Percentiles rank a stretch among this genome's conserved stretches.
phyloP scores from a whole-genome alignment of 805 yeast species.

The Starmerella apis region DNA sequence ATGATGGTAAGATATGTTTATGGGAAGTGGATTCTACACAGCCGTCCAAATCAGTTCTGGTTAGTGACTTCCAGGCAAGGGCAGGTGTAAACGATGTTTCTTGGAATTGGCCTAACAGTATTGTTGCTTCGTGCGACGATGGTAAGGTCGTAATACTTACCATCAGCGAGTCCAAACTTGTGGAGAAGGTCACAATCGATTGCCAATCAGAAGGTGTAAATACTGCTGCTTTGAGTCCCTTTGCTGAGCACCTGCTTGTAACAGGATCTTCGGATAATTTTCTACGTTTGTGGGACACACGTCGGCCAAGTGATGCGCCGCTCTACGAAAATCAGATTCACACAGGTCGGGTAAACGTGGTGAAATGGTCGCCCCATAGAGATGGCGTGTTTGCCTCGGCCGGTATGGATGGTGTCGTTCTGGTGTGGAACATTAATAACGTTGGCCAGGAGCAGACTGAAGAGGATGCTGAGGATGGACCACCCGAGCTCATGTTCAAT shows the following conservation, averaged over 20 bases:
- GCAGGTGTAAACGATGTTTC: slow-evolving; percentile 62
- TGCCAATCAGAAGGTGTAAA: slow-evolving; percentile 55
- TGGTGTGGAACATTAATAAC: slow-evolving; percentile 67
- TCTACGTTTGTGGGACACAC: slow-evolving; percentile 57
- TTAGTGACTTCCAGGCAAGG: slow-evolving; percentile 1
- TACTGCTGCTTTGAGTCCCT: slow-evolving; percentile 57
- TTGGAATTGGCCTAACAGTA: slow-evolving; percentile 39
- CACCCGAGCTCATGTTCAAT: slow-evolving; percentile 80
- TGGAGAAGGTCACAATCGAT: slow-evolving; percentile 26
- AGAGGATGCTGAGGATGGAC: slow-evolving; percentile 86
- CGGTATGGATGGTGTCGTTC: slow-evolving; percentile 65
- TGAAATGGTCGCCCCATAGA: slow-evolving; percentile 67
- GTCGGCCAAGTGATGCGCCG: slow-evolving; percentile 47
- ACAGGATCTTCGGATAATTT: slow-evolving; percentile 36
- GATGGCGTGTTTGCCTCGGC: slow-evolving; percentile 61
- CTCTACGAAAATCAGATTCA: slow-evolving; percentile 64
- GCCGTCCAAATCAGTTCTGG: neutral
- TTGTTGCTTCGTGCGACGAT: slow-evolving; percentile 71
- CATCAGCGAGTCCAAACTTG: slow-evolving; percentile 33
- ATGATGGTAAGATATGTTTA: slow-evolving; percentile 54
- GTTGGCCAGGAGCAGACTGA: slow-evolving; percentile 78
- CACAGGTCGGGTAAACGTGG: slow-evolving; percentile 54
- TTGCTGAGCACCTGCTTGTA: slow-evolving; percentile 44
- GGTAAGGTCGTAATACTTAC: slow-evolving; percentile 44
- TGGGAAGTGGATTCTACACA: slow-evolving; percentile 45